Percentiles rank a stretch among this genome's conserved stretches.
These are phyloP conservation scores for Huntiella decipiens DNA, from an alignment of 2,329 filamentous ascomycete genomes.

Conservation along the genomic window DNA sequence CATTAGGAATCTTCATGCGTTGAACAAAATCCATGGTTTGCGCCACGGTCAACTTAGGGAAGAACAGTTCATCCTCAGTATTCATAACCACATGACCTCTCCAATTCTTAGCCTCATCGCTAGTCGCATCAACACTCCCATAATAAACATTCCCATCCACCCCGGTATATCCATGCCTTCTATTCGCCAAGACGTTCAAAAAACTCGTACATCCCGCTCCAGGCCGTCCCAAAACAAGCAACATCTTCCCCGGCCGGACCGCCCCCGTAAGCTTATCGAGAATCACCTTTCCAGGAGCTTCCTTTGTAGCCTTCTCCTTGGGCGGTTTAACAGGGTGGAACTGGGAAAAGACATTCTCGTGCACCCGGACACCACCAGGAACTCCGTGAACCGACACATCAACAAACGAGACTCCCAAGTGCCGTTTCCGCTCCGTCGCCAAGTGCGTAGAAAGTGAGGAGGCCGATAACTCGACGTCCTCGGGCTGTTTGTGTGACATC, in stretches of 20 bases:
- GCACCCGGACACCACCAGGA: constrained; percentile 19
- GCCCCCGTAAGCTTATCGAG: constrained; percentile 47
- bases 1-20: constrained; percentile 33
- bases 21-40: constrained; percentile 55
- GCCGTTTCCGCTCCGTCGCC: not conserved
- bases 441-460: not conserved
- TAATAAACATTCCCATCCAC: not conserved
- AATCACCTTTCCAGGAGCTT: constrained; percentile 17
- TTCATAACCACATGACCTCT: constrained; percentile 47
- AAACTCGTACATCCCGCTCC: constrained; percentile 54
- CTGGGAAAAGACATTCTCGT: constrained; percentile 44
- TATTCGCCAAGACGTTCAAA: constrained; percentile 26
- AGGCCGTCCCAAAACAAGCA: constrained; percentile 48
- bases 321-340: constrained; percentile 38
- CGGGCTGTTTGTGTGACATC: not conserved
- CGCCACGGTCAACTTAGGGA: constrained; percentile 48
- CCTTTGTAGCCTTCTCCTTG: constrained; percentile 21
- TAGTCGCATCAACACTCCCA: not conserved
- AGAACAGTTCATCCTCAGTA: constrained; percentile 55
- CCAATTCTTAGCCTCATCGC: constrained; percentile 27
- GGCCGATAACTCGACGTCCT: not conserved
- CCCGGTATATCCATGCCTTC: not conserved
- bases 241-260: constrained; percentile 54
- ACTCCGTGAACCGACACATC: constrained; percentile 3
- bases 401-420: constrained; percentile 4